phyloP scores from a whole-genome alignment of 2,329 filamentous ascomycete species.

The Fulvia fulva region DNA sequence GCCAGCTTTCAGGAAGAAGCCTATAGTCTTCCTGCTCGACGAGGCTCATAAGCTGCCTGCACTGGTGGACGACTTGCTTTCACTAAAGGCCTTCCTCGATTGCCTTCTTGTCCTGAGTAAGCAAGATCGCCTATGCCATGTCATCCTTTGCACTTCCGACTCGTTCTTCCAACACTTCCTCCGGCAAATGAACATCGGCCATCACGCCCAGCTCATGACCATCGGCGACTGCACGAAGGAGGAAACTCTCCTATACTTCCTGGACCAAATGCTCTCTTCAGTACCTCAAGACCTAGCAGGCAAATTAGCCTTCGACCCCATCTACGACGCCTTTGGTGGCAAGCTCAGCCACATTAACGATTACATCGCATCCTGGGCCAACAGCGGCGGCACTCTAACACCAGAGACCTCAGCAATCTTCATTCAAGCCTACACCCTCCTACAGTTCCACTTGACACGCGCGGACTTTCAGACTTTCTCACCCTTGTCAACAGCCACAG shows the following conservation, averaged over 20 bases:
- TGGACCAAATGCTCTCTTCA: conserved; percentile 8
- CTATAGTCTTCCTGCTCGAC: conserved; percentile 17
- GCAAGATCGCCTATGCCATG: conserved; percentile 18
- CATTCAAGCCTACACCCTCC: conserved; percentile 16
- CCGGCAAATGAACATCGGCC: conserved; percentile 19
- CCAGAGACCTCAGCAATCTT: conserved; percentile 18
- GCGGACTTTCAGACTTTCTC: conserved; percentile 15
- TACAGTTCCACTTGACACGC: conserved; percentile 19
- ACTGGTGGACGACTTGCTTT: conserved; percentile 14
- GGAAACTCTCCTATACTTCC: conserved; percentile 13
- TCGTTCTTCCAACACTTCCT: conserved; percentile 22
- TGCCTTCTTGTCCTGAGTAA: conserved; percentile 20
- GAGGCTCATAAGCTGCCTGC: conserved; percentile 19
- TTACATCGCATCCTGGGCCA: conserved; percentile 19
- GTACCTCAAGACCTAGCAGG: conserved; percentile 10
- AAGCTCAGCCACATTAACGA: conserved; percentile 19
- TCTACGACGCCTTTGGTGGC: conserved; percentile 19
- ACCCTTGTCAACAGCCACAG: conserved; percentile 12
- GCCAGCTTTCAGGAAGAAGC: conserved; percentile 14
- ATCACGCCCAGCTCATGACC: conserved; percentile 18
- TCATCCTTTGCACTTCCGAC: conserved; percentile 18
- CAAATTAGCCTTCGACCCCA: conserved; percentile 14
- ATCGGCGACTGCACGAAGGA: conserved; percentile 18
- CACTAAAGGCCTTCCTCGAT: conserved; percentile 20
- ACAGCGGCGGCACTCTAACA: conserved; percentile 10